Percentiles rank a stretch among this genome's conserved stretches.
Conservation (phyloP, 2,329 filamentous ascomycete species). For the Hypoxylon sp. region DNA sequence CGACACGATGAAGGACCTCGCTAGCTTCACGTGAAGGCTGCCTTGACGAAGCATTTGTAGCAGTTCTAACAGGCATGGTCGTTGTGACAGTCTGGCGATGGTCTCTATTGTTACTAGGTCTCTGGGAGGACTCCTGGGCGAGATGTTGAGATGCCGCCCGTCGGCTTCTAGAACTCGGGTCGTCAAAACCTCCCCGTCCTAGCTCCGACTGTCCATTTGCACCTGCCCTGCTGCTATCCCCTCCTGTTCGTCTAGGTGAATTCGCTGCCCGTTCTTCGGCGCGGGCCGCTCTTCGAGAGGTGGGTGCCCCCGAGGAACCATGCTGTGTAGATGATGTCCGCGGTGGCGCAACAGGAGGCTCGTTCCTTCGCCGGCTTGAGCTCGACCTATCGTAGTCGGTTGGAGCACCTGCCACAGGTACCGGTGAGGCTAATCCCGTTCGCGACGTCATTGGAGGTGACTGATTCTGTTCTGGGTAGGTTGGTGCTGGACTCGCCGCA, state of each 20-base stretch:
- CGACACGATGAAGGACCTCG: conserved; percentile 81
- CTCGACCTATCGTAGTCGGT: conserved; percentile 61
- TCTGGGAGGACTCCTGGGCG: conserved; percentile 59
- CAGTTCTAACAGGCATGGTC: conserved; percentile 63
- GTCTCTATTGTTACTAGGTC: conserved; percentile 59
- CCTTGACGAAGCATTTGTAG: conserved; percentile 66
- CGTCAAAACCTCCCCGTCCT: conserved; percentile 54
- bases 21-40: conserved; percentile 81
- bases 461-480: conserved; percentile 54
- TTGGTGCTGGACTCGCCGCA: conserved; percentile 45
- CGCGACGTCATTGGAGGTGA: conserved; percentile 64
- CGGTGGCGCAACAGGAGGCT: conserved; percentile 81
- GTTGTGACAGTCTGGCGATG: conserved; percentile 56
- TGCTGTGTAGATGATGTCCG: conserved; percentile 83
- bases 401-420: conserved; percentile 58
- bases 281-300: conserved; percentile 62
- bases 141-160: conserved; percentile 56
- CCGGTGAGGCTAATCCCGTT: conserved; percentile 61
- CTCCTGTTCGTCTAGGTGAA: conserved; percentile 60
- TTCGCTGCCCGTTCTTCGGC: conserved; percentile 62
- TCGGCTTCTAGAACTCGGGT: conserved; percentile 58
- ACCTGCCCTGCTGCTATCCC: conserved; percentile 56
- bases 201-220: conserved; percentile 55
- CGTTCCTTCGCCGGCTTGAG: conserved; percentile 70
- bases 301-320: conserved; percentile 55